Conservation (phyloP, 345 rosid genomes). For the Chamaenerion angustifolium region DNA sequence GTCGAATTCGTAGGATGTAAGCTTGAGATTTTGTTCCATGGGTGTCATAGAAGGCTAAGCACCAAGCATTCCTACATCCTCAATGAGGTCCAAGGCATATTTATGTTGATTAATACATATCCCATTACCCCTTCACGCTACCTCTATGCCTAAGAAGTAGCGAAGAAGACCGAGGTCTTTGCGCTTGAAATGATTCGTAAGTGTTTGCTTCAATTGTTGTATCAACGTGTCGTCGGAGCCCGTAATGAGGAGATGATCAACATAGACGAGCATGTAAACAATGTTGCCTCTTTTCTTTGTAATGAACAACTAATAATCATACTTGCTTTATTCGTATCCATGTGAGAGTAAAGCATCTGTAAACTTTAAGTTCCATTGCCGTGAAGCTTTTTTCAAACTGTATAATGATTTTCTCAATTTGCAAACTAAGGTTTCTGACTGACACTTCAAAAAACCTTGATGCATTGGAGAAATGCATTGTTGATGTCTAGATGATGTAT, state of each 20-base stretch:
- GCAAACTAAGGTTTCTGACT: not conserved
- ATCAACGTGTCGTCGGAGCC: too few relatives aligned
- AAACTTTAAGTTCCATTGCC: too few relatives aligned
- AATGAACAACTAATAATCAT: too few relatives aligned
- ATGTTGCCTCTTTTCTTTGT: too few relatives aligned
- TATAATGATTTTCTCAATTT: too few relatives aligned
- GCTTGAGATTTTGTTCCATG: not conserved
- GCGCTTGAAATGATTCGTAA: not conserved
- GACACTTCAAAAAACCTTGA: not conserved
- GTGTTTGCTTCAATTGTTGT: too few relatives aligned
- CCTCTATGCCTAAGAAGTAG: conserved; percentile 3
- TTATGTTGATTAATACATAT: not conserved
- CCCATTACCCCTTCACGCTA: not conserved
- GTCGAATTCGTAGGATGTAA: not conserved
- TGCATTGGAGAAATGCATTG: not conserved
- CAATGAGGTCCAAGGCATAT: not conserved
- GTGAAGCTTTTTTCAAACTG: too few relatives aligned
- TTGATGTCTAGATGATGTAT: not conserved
- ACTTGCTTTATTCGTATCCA: too few relatives aligned
- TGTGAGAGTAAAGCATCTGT: too few relatives aligned
- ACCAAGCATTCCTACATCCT: not conserved
- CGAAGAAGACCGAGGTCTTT: not conserved
- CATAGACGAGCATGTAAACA: too few relatives aligned
- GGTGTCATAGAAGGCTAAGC: not conserved
- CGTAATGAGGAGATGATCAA: too few relatives aligned